Conservation (phyloP, 495 filamentous ascomycete genomes). For the Hypoxylon fuscum region DNA sequence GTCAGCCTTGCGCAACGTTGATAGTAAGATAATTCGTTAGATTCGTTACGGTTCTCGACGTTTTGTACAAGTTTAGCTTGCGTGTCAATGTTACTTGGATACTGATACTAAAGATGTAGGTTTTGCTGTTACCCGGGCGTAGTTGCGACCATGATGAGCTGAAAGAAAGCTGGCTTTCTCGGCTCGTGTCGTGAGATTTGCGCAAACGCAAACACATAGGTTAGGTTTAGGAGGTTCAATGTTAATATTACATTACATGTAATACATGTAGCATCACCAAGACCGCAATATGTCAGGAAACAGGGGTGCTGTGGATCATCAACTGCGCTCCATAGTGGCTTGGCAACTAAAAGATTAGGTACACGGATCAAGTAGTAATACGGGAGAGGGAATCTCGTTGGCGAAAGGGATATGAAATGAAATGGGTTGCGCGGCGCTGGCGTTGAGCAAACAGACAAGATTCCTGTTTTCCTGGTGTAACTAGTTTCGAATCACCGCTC, state of each 20-base stretch:
- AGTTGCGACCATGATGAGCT: constrained; percentile 26
- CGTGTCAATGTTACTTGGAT: neutral
- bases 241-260: too few species aligned
- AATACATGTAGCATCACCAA: constrained; percentile 21
- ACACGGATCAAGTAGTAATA: too few species aligned
- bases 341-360: too few species aligned
- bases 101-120: constrained; percentile 7
- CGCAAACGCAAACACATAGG: constrained; percentile 27
- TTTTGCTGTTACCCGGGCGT: constrained; percentile 26
- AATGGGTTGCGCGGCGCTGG: constrained; percentile 17
- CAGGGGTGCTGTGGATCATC: constrained; percentile 28
- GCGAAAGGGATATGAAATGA: neutral
- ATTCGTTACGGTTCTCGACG: neutral
- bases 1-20: constrained; percentile 21
- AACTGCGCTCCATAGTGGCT: constrained; percentile 25
- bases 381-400: constrained; percentile 10
- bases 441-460: constrained; percentile 7
- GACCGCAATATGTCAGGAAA: constrained; percentile 28
- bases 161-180: constrained; percentile 25
- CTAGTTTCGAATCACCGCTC: neutral
- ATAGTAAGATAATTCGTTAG: constrained; percentile 1
- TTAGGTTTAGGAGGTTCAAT: constrained; percentile 24
- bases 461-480: constrained; percentile 16
- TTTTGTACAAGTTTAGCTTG: constrained; percentile 18
- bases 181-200: constrained; percentile 32